Evolutionary conservation across 805 yeast genomes (phyloP).

Genomic region (Metschnikowia cubensis): DNA sequence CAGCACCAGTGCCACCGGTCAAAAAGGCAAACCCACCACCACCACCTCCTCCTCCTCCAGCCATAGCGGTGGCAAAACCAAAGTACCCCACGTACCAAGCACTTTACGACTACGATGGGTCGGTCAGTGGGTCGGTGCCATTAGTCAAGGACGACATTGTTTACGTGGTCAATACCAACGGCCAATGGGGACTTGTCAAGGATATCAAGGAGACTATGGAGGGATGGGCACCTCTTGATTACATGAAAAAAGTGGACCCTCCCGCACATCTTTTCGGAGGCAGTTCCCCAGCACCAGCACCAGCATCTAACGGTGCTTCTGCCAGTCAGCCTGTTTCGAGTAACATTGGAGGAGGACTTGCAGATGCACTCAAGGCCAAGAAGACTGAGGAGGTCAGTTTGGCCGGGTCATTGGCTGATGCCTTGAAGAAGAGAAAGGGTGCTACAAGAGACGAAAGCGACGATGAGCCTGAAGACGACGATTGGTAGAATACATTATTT

Average conservation of each 20-base stretch:
- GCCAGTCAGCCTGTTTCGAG: constrained; percentile 6
- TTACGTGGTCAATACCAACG: constrained; percentile 66
- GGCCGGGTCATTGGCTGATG: constrained; percentile 88
- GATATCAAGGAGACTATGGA: constrained; percentile 68
- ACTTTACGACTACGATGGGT: constrained; percentile 82
- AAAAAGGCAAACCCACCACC: constrained; percentile 34
- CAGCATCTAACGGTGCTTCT: constrained; percentile 14
- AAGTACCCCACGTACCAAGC: constrained; percentile 79
- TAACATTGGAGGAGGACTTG: constrained; percentile 51
- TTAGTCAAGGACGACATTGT: constrained; percentile 72
- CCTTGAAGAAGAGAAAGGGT: constrained; percentile 65
- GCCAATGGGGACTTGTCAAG: constrained; percentile 94
- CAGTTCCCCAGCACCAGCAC: constrained; percentile 24
- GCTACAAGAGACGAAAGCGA: constrained; percentile 68
- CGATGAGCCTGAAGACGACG: constrained; percentile 64
- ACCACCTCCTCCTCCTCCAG: constrained; percentile 61
- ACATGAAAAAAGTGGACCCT: constrained; percentile 58
- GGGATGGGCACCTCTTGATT: constrained; percentile 99
- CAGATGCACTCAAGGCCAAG: constrained; percentile 64
- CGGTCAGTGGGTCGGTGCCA: constrained; percentile 78
- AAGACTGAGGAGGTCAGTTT: constrained; percentile 55
- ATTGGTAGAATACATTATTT: constrained; percentile 9
- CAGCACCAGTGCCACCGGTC: constrained; percentile 63
- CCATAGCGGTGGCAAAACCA: constrained; percentile 51
- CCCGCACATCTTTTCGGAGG: constrained; percentile 34